Evolutionary conservation across 2,329 filamentous ascomycete genomes (phyloP), one percentile per base, ranked within the genome.

Genomic region (Fusarium tricinctum): DNA sequence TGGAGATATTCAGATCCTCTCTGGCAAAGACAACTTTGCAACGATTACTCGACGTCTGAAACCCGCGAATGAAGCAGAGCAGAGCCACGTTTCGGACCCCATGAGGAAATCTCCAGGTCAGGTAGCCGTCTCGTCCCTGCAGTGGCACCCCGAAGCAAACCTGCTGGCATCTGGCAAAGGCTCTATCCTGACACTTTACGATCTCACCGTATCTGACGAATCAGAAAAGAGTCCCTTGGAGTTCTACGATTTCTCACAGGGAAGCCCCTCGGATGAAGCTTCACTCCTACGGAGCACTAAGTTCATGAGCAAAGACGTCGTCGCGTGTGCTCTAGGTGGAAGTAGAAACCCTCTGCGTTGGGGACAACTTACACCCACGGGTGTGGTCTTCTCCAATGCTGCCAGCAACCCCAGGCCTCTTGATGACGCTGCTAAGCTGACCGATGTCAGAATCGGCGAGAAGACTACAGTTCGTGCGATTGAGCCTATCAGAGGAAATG

Each of bases 321-420:
- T 87, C 12, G 85, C 81, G 0, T 78, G 86, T 8, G 83, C 81
- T 3, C 55, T 86, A 10, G 81, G 80, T 6, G 80, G 80, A 5
- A 79, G 77, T 55, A 66, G 73, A 4, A 71, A 81, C 23, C 82
- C 84, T 8, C 75, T 88, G 14, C 80, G 81, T 7, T 83, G 82
- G 70, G 75, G 84, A n/a, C 77, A 78, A 17, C 66, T 84, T 23
- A 84, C 82, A 0, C 84, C 84, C 0, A 76, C 81, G 0, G 85
- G 85, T 0, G 70, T 84, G 23, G 74, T 79, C 13, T 75, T 80
- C 9, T 69, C 79, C 39, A 68, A 77, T 0, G 75, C 78, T 1
- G 75, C 78, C 4, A 81, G 77, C 35, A 78, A 78, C 19, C 59
- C 68, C 6, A 61, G 66, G 51, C 48, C 50, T 2, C 51, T 70